Base-by-base conservation (phyloP, 1,139 yeast species). In the Yamadazyma jaroonii region DNA sequence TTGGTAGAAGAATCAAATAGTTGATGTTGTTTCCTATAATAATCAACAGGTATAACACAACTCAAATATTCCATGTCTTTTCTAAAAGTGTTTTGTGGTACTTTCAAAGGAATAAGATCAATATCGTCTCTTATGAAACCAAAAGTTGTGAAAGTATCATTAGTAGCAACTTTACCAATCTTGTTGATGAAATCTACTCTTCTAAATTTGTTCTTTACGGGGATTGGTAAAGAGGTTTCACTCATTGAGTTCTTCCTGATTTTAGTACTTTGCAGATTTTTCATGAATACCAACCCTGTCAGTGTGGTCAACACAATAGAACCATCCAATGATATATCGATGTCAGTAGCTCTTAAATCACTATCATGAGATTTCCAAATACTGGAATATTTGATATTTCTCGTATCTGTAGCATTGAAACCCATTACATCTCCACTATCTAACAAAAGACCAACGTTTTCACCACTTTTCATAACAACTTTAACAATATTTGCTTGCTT, bases 281-380 rank as follows among this genome's bases (percentile, higher is more conserved):
- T 64, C 20, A 62, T 42, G 44, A 69, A 86, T 0, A 78, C 85
- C 9, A 81, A 71, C 0, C 96, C 96, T 39, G 79, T 77, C 26
- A 69, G 59, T 0, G 94, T 84, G 45, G 86, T 77, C 1, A 88
- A 56, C 1, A 87, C 64, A 1, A 86, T 58, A 0, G 87, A 78
- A 0, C 95, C 95, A 50, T 83, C 87, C 21, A 62, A 67, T 1
- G 85, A 76, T 31, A 83, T 72, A 53, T 81, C 92, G 29, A 84
- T 74, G 58, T 86, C 95, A 2, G 69, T 59, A 1, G 65, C 68
- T 43, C 66, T 60, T 66, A 78, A 61, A 41, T 74, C 79, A 11
- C 58, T 57, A 37, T 74, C 75, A 40, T 74, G 71, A 1, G 83
- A 79, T 35, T 62, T 68, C 86, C 86, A 80, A 4, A 75, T 57